Base-by-base conservation (phyloP, 345 rosid species). In the Acer campestre region DNA sequence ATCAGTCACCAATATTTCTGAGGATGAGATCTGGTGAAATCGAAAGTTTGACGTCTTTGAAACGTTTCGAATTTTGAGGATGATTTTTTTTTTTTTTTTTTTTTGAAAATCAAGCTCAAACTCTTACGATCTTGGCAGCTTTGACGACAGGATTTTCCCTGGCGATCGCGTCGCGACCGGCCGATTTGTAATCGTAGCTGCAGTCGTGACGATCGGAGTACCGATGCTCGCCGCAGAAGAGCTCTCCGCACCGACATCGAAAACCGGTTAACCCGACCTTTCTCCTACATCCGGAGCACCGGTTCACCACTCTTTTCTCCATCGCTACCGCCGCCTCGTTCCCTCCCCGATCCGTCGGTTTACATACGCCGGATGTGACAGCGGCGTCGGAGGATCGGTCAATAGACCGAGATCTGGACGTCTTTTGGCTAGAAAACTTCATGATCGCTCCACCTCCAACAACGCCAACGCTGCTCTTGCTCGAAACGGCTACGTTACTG, bases 251-350 rank as follows among this genome's bases (percentile, higher is more conserved):
- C 1, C 99, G 91, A 81, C 99, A 95, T 56, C 99, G 82, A 78
- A 95, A 95, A 11, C 99, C 99, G 84, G 98, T 96, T 90, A 96
- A 87, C 0, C 99, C 99, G 1, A 96, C 99, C 76, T 86, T 92
- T 76, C 90, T 86, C 77, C 86, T 74, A 76, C 99, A 96, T 14
- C 99, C 97, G 0, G 95, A 90, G 80, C 99, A 96, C 40, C 99
- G 88, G 27, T 94, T 96, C 61, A 96, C 92, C 77, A 84, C 88
- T 35, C 84, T 86, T 81, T 78, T 90, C 74, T 92, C 88, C 84
- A 72, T 58, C 5, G 74, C 81, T 7, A 69, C 80, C 7, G 69
- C 71, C 0, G 70, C 70, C 2, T 79, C 88, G 46, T 7, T 66
- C 55, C 74, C 85, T 8, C 81, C 78, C 67, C 72, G 79, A 82